Base-by-base conservation (phyloP, 768 basidiomycete genomes). In the Tricholoma sp. region DNA sequence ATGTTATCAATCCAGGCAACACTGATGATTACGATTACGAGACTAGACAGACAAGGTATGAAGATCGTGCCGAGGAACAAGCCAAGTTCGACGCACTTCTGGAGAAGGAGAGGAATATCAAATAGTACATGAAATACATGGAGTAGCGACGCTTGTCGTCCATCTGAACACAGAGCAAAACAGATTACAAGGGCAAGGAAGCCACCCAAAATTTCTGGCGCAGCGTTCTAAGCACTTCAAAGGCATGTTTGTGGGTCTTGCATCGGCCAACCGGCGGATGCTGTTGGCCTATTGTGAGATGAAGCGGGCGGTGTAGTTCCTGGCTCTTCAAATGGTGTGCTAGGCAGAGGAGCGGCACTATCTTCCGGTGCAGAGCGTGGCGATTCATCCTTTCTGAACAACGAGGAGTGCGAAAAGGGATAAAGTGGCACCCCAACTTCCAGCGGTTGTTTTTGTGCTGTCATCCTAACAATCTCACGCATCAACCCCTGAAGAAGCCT, bases 381-480 rank as follows among this genome's bases (percentile, higher is more conserved):
- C 35, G 65, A 59, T 60, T 76, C 75, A 47, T 79, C 74, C 57
- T 79, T 83, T 58, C 81, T 69, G 72, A 85, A 89, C 41, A 86
- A 67, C 12, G 82, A 78, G 52, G 79, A 72, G 62, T 84, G 83
- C n/a, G 89, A 91, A 68, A 91, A 91, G 4, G 87, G 88, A 74
- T 88, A 91, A 43, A 91, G 76, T 10, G 90, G 90, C 16, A 92
- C 79, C 31, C 88, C 87, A 56, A 91, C 86, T 67, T 89, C 84
- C 32, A 92, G 77, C 16, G 91, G 90, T 61, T 84, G 83, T 66
- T 87, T 85, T 69, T 92, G 89, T 11, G 79, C 84, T 16, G 91
- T 93, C 78, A 91, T 83, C 56, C 85, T 79, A 32, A 93, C 84
- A 58, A 93, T 92, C 66, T 92, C 91, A 47, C 82, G 76, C 91